Conservation (phyloP, 495 filamentous ascomycete genomes). For the Penicilliopsis zonata region DNA sequence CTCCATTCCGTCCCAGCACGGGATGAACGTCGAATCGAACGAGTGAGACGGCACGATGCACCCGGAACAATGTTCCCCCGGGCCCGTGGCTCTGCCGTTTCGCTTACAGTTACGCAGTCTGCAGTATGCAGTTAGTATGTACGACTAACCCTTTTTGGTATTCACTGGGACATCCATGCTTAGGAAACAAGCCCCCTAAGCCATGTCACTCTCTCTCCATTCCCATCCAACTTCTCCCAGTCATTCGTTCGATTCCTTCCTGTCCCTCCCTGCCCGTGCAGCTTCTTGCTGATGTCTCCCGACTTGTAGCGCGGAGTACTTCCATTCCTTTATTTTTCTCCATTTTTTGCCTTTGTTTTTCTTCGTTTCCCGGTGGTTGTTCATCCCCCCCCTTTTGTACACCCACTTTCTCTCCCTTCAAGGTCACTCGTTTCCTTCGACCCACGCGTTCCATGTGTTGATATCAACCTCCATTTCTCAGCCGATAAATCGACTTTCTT, state of each 20-base stretch:
- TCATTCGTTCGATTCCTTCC: constrained; percentile 27
- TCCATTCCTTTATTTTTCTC: constrained; percentile 12
- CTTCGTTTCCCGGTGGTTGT: constrained; percentile 10
- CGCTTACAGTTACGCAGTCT: neutral
- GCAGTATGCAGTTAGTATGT: neutral
- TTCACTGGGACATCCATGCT: neutral
- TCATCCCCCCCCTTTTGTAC: constrained; percentile 14
- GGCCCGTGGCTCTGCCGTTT: constrained; percentile 1
- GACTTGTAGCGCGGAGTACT: constrained; percentile 1
- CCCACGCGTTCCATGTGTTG: constrained; percentile 1
- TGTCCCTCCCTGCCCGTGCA: constrained; percentile 1
- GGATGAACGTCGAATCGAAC: too few relatives aligned
- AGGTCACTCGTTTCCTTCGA: constrained; percentile 5
- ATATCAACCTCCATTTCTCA: constrained; percentile 2
- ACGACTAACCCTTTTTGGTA: too few relatives aligned
- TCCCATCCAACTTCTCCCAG: constrained; percentile 17
- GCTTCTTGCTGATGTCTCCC: neutral
- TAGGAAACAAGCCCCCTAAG: constrained; percentile 3
- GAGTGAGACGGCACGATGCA: neutral
- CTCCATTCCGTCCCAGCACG: neutral
- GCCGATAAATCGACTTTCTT: too few relatives aligned
- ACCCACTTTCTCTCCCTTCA: neutral
- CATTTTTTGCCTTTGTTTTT: constrained; percentile 6
- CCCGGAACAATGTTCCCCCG: constrained; percentile 1
- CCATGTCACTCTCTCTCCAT: constrained; percentile 17